Base-by-base conservation (phyloP, 2,329 filamentous ascomycete genomes). In the Diaporthe caulivora region DNA sequence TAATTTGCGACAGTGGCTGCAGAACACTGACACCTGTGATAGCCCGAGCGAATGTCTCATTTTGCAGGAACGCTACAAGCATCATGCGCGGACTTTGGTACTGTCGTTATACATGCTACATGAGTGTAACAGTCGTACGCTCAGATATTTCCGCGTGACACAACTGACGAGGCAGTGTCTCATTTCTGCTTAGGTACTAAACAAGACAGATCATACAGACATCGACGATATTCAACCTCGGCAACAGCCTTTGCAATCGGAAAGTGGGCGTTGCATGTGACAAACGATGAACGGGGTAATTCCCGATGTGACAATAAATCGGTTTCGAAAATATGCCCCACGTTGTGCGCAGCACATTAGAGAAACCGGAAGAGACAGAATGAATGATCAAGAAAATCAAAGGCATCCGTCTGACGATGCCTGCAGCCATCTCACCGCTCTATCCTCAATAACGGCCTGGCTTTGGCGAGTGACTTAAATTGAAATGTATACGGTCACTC, bases 11-110 rank as follows among this genome's bases (percentile, higher is more conserved):
- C 18, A 9, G 13, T n/a, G 6, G 5, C 42, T 47, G 13, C 18
- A n/a, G 26, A 18, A n/a, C 26, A 49, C 18, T 7, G 1, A 24
- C 6, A 24, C 2, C 11, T 24, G 44, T 65, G 60, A 24, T n/a
- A 64, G 60, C 29, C 42, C 18, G 21, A 51, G 60, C 42, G 60
- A 18, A 11, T 51, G 60, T 65, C 15, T 29, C 42, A 65, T 37
- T 34, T 47, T n/a, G 34, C 9, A 34, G 40, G 17, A 17, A 29
- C 42, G 29, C 40, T 44, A 34, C 42, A 37, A 21, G 18, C 42
- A 31, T 47, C 24, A n/a, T 7, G 31, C 13, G 2, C n/a, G 6
- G 13, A 51, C 34, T 11, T 24, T 4, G 24, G 60, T 21, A 37
- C 40, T 18, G 21, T 34, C 13, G 26, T 18, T 17, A 4, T n/a